Evolutionary conservation across 257 asterid genomes (phyloP), one percentile per base, ranked within the genome.

Genomic region (Penstemon eatonii): DNA sequence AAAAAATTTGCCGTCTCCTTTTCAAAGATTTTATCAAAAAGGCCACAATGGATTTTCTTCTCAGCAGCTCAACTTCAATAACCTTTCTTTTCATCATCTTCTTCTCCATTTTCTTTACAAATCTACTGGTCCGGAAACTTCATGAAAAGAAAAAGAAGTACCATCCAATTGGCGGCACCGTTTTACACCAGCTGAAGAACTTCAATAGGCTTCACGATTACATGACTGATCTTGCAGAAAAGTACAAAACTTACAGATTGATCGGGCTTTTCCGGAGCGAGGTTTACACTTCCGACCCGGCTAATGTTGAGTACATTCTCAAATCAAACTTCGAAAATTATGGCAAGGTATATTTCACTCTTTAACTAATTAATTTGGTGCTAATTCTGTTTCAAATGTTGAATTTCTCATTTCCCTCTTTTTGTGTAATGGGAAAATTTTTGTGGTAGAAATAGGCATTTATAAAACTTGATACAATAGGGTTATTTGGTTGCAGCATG

Each of bases 81-180:
- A 45, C 73, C 39, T 36, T 80, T 43, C 7, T 83, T 0, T 65
- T 55, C 51, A 19, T 76, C 10, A 25, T 72, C 63, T 2, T 59
- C 41, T 46, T 76, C 66, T 57, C 64, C 44, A 0, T 76, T 10
- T 67, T 25, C 33, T 25, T 25, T 25, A 2, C 2, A 25, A 25
- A 12, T 56, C 1, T 77, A 12, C 51, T 80, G 49, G 68, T 44
- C 55, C 62, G 18, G 2, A 78, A 75, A 63, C 25, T 81, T 68
- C 72, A 51, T 62, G 44, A 59, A 15, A 72, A 68, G 47, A 73
- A 62, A 63, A 79, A 60, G 51, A 81, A 63, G 40, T 82, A 79
- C 71, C 96, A 79, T 78, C 96, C 96, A 15, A 65, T 86, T n/a
- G 90, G 76, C 5, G 91, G 93, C 47, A 88, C 93, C 6, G 52